Base-by-base conservation (phyloP, 176 grass and related monocot species). In the Metroxylon sagu region DNA sequence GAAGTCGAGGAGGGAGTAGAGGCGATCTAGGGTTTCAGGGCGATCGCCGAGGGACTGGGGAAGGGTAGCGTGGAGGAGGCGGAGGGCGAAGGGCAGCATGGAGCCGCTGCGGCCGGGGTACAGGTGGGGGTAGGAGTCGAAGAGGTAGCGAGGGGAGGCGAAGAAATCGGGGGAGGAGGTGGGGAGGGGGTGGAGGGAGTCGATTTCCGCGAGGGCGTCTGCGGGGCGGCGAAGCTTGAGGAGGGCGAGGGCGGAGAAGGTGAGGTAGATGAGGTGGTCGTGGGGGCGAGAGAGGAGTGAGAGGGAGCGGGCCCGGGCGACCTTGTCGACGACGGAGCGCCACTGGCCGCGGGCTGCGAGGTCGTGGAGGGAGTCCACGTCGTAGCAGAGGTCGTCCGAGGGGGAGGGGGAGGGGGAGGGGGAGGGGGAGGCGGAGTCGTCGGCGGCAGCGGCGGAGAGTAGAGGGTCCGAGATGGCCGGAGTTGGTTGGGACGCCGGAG, bases 271-370 rank as follows among this genome's bases (percentile, higher is more conserved):
- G 77, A 90, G 86, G 61, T 79, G 80, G 69, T 87, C 80, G 60
- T 86, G 85, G 10, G 80, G 90, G 49, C 72, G 85, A 43, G 35
- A 43, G 14, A 63, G 59, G 28, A 27, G 53, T 16, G 60, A 3
- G 74, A 73, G 61, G 65, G 82, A 50, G 8, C 76, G 82, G 26
- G 56, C 56, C 10, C 71, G 72, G 54, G 80, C 64, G 53, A 96
- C 80, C 50, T 80, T 72, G 77, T 83, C 50, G 17, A 85, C 59
- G 57, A 96, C 83, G 10, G 82, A 72, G 50, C 83, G 75, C 92
- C 92, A 96, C 60, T 96, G 92, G 30, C 92, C 92, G 28, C 92
- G 86, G 14, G 75, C 72, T 19, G 85, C 78, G n/a, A 90, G 86
- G 7, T 83, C 81, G 72, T 85, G 80, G 29, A 85, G 72, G 4